Conservation (phyloP, 768 basidiomycete genomes). For the Pleurotus djamor region DNA sequence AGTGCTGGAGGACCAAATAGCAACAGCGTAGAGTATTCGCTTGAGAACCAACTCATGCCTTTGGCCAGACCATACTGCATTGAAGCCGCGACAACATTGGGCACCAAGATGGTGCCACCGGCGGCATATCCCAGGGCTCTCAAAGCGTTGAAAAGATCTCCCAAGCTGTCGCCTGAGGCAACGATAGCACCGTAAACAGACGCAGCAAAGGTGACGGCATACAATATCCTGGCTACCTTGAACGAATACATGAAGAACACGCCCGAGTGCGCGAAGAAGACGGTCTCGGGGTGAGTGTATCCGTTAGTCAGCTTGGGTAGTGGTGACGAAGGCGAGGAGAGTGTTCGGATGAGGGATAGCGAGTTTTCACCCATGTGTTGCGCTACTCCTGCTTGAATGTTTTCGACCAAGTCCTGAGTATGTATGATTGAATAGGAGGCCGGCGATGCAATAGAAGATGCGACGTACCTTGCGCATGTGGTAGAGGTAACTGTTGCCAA, state of each 20-base stretch:
- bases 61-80: constrained; percentile 63
- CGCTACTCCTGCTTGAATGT: constrained; percentile 83
- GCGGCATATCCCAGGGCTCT: constrained; percentile 16
- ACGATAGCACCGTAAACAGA: constrained; percentile 26
- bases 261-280: constrained; percentile 77
- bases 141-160: background rate
- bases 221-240: constrained; percentile 63
- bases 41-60: constrained; percentile 85
- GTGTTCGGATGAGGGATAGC: constrained; percentile 72
- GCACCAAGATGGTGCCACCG: constrained; percentile 54
- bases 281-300: constrained; percentile 56
- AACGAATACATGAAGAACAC: constrained; percentile 75
- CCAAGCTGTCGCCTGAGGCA: constrained; percentile 20
- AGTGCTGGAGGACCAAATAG: constrained; percentile 78
- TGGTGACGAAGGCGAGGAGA: constrained; percentile 69
- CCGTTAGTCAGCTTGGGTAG: constrained; percentile 58
- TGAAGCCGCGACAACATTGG: constrained; percentile 71
- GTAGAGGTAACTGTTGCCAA: constrained; percentile 91
- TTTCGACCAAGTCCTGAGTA: constrained; percentile 70
- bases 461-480: constrained; percentile 81
- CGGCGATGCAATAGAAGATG: too few species aligned
- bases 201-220: constrained; percentile 46
- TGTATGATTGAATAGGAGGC: background rate
- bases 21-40: constrained; percentile 59
- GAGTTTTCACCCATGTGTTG: constrained; percentile 93